Percentiles rank a stretch among this genome's conserved stretches.
phyloP scores from a whole-genome alignment of 495 filamentous ascomycete species.

The Talaromyces ruber region DNA sequence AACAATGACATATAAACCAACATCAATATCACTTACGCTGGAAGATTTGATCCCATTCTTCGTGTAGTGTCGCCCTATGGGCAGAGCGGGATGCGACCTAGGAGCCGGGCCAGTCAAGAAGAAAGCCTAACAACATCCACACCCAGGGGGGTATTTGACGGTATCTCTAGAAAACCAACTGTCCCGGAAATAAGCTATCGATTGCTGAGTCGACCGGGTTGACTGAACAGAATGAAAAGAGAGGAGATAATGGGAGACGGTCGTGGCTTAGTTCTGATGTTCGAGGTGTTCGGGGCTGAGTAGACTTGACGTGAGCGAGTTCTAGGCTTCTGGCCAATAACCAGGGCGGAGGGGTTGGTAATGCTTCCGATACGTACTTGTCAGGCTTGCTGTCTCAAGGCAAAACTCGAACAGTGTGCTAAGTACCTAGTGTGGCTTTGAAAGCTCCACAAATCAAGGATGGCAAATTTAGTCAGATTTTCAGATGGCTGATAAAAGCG shows the following conservation, averaged over 20 bases:
- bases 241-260: background rate
- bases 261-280: background rate
- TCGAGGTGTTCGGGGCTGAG: slow-evolving; percentile 20
- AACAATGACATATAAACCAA: background rate
- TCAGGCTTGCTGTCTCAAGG: background rate
- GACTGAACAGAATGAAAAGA: background rate
- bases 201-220: background rate
- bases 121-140: slow-evolving; percentile 5
- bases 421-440: background rate
- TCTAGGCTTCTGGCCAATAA: slow-evolving; percentile 4
- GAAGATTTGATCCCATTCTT: slow-evolving; percentile 54
- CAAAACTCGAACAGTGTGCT: background rate
- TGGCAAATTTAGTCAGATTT: background rate
- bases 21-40: slow-evolving; percentile 37
- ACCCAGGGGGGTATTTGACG: background rate
- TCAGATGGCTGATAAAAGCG: background rate
- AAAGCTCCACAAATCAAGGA: background rate
- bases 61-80: slow-evolving; percentile 12
- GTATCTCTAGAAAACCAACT: background rate
- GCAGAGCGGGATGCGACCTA: slow-evolving; percentile 7
- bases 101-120: slow-evolving; percentile 2
- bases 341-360: slow-evolving; percentile 1
- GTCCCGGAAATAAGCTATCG: background rate
- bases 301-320: slow-evolving; percentile 21
- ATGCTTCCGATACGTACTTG: background rate